Evolutionary conservation across 2,329 filamentous ascomycete species (phyloP).

Genomic region (Chaetoscypha palmicola): DNA sequence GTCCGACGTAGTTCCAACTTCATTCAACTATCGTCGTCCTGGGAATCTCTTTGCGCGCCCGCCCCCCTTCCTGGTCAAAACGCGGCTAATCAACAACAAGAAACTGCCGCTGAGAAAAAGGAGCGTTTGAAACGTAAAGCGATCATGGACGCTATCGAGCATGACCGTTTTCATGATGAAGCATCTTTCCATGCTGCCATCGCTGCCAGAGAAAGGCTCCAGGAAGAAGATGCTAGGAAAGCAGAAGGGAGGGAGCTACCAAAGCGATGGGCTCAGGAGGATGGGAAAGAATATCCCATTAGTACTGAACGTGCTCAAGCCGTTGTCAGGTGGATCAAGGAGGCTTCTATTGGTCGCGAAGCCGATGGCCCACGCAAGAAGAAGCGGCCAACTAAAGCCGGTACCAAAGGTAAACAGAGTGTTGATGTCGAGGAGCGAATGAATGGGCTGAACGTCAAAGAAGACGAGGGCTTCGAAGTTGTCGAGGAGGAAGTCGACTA

Average conservation of each 20-base stretch:
- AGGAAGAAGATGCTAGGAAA: conserved; percentile 42
- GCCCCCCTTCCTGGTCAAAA: conserved; percentile 42
- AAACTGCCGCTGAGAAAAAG: conserved; percentile 47
- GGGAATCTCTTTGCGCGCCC: conserved; percentile 65
- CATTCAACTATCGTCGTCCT: conserved; percentile 56
- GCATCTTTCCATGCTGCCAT: conserved; percentile 58
- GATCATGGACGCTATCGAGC: conserved; percentile 59
- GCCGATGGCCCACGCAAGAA: conserved; percentile 32
- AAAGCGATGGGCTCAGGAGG: conserved; percentile 57
- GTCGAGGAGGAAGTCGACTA: conserved; percentile 30
- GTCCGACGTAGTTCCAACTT: conserved; percentile 61
- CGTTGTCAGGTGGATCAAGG: conserved; percentile 62
- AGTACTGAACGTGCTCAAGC: conserved; percentile 62
- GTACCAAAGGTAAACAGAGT: conserved; percentile 17
- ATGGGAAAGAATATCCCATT: conserved; percentile 62
- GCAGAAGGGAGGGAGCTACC: conserved; percentile 25
- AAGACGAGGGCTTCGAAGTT: conserved; percentile 15
- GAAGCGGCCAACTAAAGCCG: conserved; percentile 29
- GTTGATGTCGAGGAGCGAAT: conserved; percentile 14
- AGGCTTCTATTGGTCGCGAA: conserved; percentile 41
- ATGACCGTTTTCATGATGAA: conserved; percentile 62
- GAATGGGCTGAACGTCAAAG: conserved; percentile 15
- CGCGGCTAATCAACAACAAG: conserved; percentile 32
- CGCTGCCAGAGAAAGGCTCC: conserved; percentile 49
- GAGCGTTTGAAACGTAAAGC: conserved; percentile 57